A percentile compares a stretch with the other conserved stretches of the same genome.
phyloP scores from a whole-genome alignment of 306 rosid species.

The Medicago lupulina region DNA sequence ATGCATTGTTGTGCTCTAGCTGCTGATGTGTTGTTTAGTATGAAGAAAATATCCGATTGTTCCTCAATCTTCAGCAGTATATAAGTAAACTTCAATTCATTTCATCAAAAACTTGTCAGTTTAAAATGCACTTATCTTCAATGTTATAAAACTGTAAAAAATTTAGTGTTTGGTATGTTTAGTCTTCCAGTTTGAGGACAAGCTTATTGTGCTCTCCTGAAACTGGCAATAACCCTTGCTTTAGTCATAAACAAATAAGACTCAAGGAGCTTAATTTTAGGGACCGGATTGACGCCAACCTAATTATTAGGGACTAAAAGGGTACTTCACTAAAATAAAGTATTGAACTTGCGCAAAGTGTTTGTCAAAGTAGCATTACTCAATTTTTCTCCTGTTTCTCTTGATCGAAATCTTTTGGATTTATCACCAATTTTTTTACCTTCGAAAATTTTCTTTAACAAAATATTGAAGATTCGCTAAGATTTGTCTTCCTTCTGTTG shows the following conservation, averaged over 20 bases:
- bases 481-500: background rate
- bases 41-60: slow-evolving; percentile 33
- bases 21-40: slow-evolving; percentile 4
- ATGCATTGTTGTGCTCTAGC: slow-evolving; percentile 27
- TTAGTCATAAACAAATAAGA: background rate
- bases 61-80: slow-evolving; percentile 20
- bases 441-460: background rate
- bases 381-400: background rate
- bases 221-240: background rate
- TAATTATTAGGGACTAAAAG: too few species aligned
- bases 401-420: background rate
- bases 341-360: too few species aligned
- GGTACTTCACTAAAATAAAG: too few species aligned
- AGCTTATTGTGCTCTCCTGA: background rate
- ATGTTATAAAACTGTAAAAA: background rate
- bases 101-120: slow-evolving; percentile 25
- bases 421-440: background rate
- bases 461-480: background rate
- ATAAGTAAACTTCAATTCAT: slow-evolving; percentile 17
- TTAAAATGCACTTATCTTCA: background rate
- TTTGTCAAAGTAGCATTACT: too few species aligned
- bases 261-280: background rate
- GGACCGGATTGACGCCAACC: too few species aligned
- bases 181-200: background rate
- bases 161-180: background rate